These are phyloP conservation scores for Samsoniella hepiali DNA, from an alignment of 2,329 filamentous ascomycete species.

Conservation along the genomic window DNA sequence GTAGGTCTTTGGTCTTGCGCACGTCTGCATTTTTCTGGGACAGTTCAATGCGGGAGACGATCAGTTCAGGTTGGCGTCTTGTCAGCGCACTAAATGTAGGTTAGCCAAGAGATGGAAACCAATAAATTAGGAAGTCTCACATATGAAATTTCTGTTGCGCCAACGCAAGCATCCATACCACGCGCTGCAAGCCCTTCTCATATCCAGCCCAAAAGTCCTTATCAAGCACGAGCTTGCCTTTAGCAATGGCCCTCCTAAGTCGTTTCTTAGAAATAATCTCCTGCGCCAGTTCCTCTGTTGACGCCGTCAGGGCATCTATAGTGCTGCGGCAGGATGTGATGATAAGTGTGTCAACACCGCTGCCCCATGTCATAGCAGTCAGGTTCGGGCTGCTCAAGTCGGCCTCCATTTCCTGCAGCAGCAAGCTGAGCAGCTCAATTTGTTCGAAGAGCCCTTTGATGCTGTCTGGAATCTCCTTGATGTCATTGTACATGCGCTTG, in stretches of 20 bases:
- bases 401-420: background rate
- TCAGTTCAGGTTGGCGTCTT: too few species aligned
- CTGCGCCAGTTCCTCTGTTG: background rate
- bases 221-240: background rate
- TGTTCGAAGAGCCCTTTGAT: background rate
- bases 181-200: background rate
- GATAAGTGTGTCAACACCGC: background rate
- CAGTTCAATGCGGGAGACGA: too few species aligned
- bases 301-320: background rate
- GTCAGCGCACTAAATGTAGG: too few species aligned
- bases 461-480: background rate
- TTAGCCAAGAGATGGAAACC: background rate
- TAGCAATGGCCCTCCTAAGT: background rate
- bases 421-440: background rate
- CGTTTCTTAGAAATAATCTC: background rate
- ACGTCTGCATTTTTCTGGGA: too few species aligned
- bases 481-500: background rate
- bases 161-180: background rate
- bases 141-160: background rate
- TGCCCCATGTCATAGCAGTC: too few species aligned
- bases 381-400: background rate
- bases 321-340: background rate
- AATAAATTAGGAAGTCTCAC: background rate
- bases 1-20: too few species aligned
- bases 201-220: background rate